Conservation (phyloP, 2,329 filamentous ascomycete species). For the Colletotrichum lindemuthianum region DNA sequence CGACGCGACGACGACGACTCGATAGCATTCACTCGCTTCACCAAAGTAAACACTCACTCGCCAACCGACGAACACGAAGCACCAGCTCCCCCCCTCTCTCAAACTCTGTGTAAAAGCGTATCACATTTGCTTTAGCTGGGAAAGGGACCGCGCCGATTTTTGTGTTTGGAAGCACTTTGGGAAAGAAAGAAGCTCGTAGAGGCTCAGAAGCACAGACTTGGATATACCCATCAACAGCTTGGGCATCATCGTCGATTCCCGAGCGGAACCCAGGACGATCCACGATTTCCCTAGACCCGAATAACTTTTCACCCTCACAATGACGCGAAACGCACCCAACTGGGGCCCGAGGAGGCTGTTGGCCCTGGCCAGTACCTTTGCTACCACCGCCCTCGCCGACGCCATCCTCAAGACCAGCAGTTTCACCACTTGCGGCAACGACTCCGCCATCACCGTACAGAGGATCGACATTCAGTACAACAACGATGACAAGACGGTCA, state of each 20-base stretch:
- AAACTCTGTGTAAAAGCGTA: conserved; percentile 27
- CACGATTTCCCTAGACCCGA: conserved; percentile 13
- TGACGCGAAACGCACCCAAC: conserved; percentile 45
- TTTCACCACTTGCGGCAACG: conserved; percentile 75
- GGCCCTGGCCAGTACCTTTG: conserved; percentile 49
- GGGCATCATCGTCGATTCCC: conserved; percentile 19
- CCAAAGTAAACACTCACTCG: conserved; percentile 19
- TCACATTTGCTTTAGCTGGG: conserved; percentile 20
- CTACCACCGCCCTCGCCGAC: conserved; percentile 65
- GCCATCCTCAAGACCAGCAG: conserved; percentile 84
- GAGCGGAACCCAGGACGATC: conserved; percentile 26
- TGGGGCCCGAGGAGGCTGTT: conserved; percentile 45
- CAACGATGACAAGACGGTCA: conserved; percentile 75
- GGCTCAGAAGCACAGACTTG: conserved; percentile 35
- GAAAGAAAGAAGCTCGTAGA: conserved; percentile 36
- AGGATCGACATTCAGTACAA: conserved; percentile 83
- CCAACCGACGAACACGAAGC: conserved; percentile 23
- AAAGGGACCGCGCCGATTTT: conserved; percentile 20
- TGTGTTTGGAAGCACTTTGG: conserved; percentile 15
- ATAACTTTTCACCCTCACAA: conserved; percentile 36
- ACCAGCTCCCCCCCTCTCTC: conserved; percentile 12
- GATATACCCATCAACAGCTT: conserved; percentile 29
- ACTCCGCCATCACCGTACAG: conserved; percentile 70
- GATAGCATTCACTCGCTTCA: conserved; percentile 19
- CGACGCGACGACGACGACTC: conserved; percentile 34